Conservation (phyloP, 345 rosid genomes). For the Hibiscus syriacus region DNA sequence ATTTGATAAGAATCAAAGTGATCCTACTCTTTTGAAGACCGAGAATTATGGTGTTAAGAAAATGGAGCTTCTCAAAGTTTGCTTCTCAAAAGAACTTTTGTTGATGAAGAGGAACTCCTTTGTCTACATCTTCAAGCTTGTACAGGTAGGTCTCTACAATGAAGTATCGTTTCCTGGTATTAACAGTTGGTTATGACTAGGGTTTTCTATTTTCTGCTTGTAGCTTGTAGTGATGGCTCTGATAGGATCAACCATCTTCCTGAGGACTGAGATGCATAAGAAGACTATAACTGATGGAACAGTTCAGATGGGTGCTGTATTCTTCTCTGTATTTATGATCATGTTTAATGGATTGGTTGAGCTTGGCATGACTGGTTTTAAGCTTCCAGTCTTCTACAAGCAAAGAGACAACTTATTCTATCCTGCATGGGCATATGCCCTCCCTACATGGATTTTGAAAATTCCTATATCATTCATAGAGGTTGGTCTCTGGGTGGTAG, state of each 20-base stretch:
- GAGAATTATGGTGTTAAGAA: constrained; percentile 44
- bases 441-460: constrained; percentile 76
- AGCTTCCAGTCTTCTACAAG: constrained; percentile 80
- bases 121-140: constrained; percentile 55
- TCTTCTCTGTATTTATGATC: constrained; percentile 40
- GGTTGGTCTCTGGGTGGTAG: constrained; percentile 49
- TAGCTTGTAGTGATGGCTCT: constrained; percentile 41
- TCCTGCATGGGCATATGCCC: constrained; percentile 71
- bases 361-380: constrained; percentile 56
- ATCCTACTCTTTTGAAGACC: constrained; percentile 58
- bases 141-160: constrained; percentile 29
- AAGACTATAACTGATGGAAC: constrained; percentile 39
- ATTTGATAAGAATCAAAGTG: constrained; percentile 43
- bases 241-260: constrained; percentile 39
- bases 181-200: constrained; percentile 7
- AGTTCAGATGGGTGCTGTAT: constrained; percentile 51
- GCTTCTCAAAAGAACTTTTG: constrained; percentile 50
- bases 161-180: background rate
- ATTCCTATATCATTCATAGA: constrained; percentile 61
- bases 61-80: constrained; percentile 54
- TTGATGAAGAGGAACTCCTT: constrained; percentile 79
- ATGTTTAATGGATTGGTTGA: constrained; percentile 70
- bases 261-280: constrained; percentile 51
- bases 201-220: background rate
- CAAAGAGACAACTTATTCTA: constrained; percentile 71